Base-by-base conservation (phyloP, 1,139 yeast species). In the Blastobotrys arbuscula region DNA sequence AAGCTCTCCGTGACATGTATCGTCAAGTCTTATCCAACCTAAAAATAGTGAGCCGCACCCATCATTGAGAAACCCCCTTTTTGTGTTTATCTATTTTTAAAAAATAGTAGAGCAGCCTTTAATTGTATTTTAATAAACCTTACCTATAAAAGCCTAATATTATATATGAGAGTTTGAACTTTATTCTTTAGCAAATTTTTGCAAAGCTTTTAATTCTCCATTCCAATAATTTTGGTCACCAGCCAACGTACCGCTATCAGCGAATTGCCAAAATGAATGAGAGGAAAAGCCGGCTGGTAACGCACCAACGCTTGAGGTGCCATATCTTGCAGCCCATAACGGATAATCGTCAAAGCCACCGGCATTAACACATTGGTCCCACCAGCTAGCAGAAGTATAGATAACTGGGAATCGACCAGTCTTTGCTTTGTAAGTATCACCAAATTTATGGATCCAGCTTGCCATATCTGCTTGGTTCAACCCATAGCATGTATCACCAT, bases 201-300 rank as follows among this genome's bases (percentile, higher is more conserved):
- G 10, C 34, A 48, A 37, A 24, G n/a, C 21, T 21, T 23, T 47
- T 19, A 16, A 30, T 15, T 19, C 33, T n/a, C 51, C 51, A 24
- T 34, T 19, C 51, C 51, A 48, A 36, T 38, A 44, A 24, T 48
- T 41, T 16, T 44, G 36, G 21, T 41, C 48, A 30, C 48, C 51
- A 6, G 40, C 48, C 30, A 44, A 35, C 31, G 26, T 21, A 28
- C 48, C 51, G 20, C 28, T 36, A 21, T 48, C 46, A 20, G 45
- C 42, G 33, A 23, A 40, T 28, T 48, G 48, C 51, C 51, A 48
- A 31, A 48, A 35, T 30, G 34, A 21, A 12, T 24, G 20, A 7
- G 23, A 19, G 7, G 31, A 26, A 10, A 23, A 39, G 19, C 46
- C 46, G 7, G 26, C 33, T 16, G 51, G 51, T 16, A 21, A n/a